These are phyloP conservation scores for Ormosia semicastrata DNA, from an alignment of 306 rosid genomes.

Conservation along the genomic window DNA sequence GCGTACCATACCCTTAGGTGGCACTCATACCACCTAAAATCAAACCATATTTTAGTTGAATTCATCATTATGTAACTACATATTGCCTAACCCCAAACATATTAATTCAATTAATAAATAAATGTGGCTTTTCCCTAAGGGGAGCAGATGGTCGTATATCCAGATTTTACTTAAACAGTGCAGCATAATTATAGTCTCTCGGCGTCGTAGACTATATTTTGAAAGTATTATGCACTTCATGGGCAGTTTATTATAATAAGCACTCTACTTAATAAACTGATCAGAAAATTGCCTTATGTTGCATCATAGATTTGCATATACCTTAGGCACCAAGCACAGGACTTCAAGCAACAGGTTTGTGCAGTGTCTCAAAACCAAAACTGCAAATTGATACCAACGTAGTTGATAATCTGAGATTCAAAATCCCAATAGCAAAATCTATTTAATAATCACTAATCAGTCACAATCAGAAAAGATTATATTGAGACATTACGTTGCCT, in stretches of 20 bases:
- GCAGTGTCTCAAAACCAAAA: not conserved
- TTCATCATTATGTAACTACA: too few species aligned
- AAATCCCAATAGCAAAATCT: not conserved
- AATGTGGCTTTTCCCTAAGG: constrained; percentile 73
- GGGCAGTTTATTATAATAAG: not conserved
- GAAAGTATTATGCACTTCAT: not conserved
- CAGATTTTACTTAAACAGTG: constrained; percentile 15
- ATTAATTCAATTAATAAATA: too few species aligned
- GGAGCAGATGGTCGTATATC: constrained; percentile 76
- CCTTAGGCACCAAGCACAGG: too few species aligned
- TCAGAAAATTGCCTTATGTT: too few species aligned
- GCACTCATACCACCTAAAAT: too few species aligned
- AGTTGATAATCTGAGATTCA: too few species aligned
- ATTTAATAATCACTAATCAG: too few species aligned
- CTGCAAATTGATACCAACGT: not conserved
- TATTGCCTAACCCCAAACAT: too few species aligned
- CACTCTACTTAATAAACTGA: not conserved
- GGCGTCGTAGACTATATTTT: not conserved
- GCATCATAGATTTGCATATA: too few species aligned
- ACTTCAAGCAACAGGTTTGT: not conserved
- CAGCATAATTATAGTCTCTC: not conserved
- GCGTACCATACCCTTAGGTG: too few species aligned
- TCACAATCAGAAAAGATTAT: not conserved
- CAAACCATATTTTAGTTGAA: too few species aligned
- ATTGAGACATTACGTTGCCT: not conserved